Evolutionary conservation across 106 monocot species (phyloP), one percentile per base, ranked within the genome.

Genomic region (Phalaenopsis aphrodite): DNA sequence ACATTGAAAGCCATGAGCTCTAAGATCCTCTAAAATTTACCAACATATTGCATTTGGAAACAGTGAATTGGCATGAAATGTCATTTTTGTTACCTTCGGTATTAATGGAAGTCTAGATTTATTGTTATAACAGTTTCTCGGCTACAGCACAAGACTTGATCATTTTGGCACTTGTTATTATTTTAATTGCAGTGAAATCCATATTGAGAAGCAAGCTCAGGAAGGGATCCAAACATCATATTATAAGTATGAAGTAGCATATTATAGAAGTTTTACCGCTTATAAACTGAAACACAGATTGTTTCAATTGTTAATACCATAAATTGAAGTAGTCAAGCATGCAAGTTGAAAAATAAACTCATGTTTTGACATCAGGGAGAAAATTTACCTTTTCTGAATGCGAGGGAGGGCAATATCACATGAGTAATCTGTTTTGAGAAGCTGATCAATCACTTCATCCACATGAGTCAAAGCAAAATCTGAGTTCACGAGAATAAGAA

Each of bases 371-470:
- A 45, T 52, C 36, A 55, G 38, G 49, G n/a, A 56, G 48, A 37
- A 69, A 21, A 76, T 23, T 67, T 16, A 92, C 94, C 97, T 89
- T 61, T 94, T 98, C 78, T 92, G 92, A 69, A 98, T 79, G 11
- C 97, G 83, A 16, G 97, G 97, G 1, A 98, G 88, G 5, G 94
- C 92, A 72, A 94, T 87, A 41, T 98, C 94, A 79, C 97, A 98
- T 0, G 92, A 94, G 79, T 90, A 98, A 84, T 98, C 97, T 24
- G 36, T 92, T 11, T 87, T 98, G 10, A 98, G 84, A 6, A 98
- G 87, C 78, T 94, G 94, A 74, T 94, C 97, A 41, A 98, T 94
- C 24, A 94, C 84, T 69, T 98, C 94, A 80, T 98, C 97, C 72
- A 98, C 94, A 83, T 94, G 94, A 21, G 85, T 94, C 86, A 94